Conservation (phyloP, 1,139 yeast species). For the Sugiyamaella grinbergsii region DNA sequence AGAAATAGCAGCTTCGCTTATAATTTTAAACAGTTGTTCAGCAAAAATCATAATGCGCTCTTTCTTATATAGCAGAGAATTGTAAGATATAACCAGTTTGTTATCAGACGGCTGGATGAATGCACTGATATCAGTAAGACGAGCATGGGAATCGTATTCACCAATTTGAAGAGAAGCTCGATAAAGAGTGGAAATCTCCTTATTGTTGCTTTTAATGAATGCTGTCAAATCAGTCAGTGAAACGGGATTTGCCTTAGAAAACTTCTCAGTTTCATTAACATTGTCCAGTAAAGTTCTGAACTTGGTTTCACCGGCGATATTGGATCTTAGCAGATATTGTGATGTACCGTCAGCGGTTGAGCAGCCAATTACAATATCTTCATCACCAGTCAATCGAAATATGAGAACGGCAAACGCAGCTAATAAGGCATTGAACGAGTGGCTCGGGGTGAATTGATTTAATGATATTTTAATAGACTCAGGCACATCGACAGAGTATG, state of each 20-base stretch:
- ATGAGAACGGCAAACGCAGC: constrained; percentile 73
- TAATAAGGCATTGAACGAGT: constrained; percentile 55
- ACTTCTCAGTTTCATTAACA: constrained; percentile 50
- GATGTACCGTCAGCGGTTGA: constrained; percentile 45
- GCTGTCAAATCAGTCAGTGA: constrained; percentile 58
- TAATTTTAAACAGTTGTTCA: constrained; percentile 69
- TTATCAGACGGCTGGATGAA: constrained; percentile 44
- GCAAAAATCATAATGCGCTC: constrained; percentile 69
- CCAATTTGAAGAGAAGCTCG: constrained; percentile 54
- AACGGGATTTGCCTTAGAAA: constrained; percentile 47
- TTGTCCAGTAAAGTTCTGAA: constrained; percentile 55
- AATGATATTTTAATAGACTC: constrained; percentile 26
- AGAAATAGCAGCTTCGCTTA: constrained; percentile 43
- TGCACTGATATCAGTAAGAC: constrained; percentile 65
- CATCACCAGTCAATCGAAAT: constrained; percentile 88
- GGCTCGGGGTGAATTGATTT: constrained; percentile 23
- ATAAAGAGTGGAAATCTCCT: constrained; percentile 55
- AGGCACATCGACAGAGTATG: constrained; percentile 48
- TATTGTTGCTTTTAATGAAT: constrained; percentile 52
- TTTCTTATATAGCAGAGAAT: constrained; percentile 70
- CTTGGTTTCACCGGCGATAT: constrained; percentile 48
- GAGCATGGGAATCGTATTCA: constrained; percentile 27
- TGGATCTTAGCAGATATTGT: constrained; percentile 62
- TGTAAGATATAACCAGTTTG: constrained; percentile 58
- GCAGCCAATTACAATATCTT: constrained; percentile 84